These are phyloP conservation scores for Periconia sp. DNA, from an alignment of 2,329 filamentous ascomycete species.

Conservation along the genomic window DNA sequence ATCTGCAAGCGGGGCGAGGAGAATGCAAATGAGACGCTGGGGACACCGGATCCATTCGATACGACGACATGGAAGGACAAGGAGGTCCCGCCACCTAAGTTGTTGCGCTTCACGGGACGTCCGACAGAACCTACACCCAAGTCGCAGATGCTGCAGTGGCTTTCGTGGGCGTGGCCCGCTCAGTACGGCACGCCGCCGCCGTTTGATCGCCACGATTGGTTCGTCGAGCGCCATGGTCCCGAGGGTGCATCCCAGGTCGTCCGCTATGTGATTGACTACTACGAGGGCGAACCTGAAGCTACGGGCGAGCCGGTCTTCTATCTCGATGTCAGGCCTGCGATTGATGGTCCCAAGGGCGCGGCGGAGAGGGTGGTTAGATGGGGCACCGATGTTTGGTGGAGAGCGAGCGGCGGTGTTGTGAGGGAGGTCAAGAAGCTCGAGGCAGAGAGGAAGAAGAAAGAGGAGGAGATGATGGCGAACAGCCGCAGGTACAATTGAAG, in stretches of 20 bases:
- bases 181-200: conserved; percentile 80
- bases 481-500: conserved; percentile 30
- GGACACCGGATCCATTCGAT: conserved; percentile 33
- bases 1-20: conserved; percentile 75
- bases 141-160: conserved; percentile 76
- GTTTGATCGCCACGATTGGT: conserved; percentile 98
- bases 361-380: conserved; percentile 83
- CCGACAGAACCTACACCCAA: conserved; percentile 91
- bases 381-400: conserved; percentile 94
- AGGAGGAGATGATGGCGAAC: conserved; percentile 24
- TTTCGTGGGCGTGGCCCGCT: conserved; percentile 77
- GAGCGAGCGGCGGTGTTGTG: conserved; percentile 72
- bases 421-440: conserved; percentile 48
- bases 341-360: conserved; percentile 77
- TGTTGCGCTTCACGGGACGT: conserved; percentile 85
- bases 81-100: conserved; percentile 61
- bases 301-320: conserved; percentile 93
- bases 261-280: conserved; percentile 97
- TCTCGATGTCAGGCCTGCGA: conserved; percentile 87
- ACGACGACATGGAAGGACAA: conserved; percentile 38
- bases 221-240: conserved; percentile 70
- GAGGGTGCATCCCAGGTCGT: conserved; percentile 70
- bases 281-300: conserved; percentile 77
- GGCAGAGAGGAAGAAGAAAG: conserved; percentile 29
- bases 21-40: conserved; percentile 59